Percentiles rank a stretch among this genome's conserved stretches.
Conservation (phyloP, 768 basidiomycete genomes). For the Boletus vinaceobasis region DNA sequence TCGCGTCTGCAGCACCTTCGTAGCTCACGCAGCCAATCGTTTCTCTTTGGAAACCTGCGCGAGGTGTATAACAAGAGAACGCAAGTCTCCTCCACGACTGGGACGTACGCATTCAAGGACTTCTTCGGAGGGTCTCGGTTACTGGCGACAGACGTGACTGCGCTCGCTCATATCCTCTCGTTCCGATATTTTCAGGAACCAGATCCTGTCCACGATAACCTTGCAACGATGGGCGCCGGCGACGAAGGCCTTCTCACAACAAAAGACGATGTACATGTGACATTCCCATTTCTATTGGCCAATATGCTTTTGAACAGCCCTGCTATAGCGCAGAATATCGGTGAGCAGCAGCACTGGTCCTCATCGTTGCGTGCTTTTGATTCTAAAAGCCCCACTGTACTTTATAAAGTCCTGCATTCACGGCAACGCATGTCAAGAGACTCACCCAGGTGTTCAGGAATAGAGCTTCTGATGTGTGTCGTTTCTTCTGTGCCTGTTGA, state of each 20-base stretch:
- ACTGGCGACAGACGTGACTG: constrained; percentile 56
- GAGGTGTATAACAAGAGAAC: constrained; percentile 59
- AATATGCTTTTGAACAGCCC: neutral
- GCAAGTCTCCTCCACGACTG: constrained; percentile 45
- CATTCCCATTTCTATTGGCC: neutral
- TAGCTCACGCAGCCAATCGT: constrained; percentile 44
- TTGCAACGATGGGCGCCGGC: constrained; percentile 51
- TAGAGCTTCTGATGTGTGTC: constrained; percentile 51
- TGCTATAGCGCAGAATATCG: constrained; percentile 46
- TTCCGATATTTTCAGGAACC: constrained; percentile 61
- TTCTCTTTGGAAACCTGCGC: constrained; percentile 51
- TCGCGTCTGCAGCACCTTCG: constrained; percentile 49
- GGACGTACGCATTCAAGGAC: constrained; percentile 51
- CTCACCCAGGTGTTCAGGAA: constrained; percentile 56
- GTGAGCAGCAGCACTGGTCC: constrained; percentile 30
- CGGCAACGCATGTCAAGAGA: constrained; percentile 45
- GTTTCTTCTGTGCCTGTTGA: neutral
- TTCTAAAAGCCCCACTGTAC: neutral
- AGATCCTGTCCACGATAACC: constrained; percentile 48
- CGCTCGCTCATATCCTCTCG: constrained; percentile 56
- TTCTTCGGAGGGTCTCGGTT: constrained; percentile 52
- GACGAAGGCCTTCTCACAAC: constrained; percentile 47
- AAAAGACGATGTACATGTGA: constrained; percentile 54
- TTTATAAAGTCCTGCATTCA: constrained; percentile 49
- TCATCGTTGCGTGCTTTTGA: neutral